Base-by-base conservation (phyloP, 129 eudicot species). In the Calendula officinalis region DNA sequence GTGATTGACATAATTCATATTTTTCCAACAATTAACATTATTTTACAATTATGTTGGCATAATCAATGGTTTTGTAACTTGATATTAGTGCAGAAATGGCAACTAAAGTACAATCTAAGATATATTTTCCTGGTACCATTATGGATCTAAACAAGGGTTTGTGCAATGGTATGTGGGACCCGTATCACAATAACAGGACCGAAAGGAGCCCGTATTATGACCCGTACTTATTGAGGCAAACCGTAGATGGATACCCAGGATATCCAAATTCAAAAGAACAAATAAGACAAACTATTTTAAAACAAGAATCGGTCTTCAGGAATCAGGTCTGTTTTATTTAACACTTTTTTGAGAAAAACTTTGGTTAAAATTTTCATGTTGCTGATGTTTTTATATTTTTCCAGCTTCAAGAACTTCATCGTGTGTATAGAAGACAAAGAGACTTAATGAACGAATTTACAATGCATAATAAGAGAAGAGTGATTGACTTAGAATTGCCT, bases 381-480 rank as follows among this genome's bases (percentile, higher is more conserved):
- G 12, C 53, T 69, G 57, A 57, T 57, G 35, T 37, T 46, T 9
- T 49, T 48, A 5, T 60, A 30, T 14, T 5, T 39, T 44, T 80
- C 54, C 82, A 89, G 96, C 83, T 85, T 62, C 83, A 76, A 80
- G 96, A 89, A 73, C 94, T 89, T 63, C 96, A 89, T 70, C 94
- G 94, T 3, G 73, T 89, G 49, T 85, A 89, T 59, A 77, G 69
- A 78, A 71, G 80, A 69, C 96, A 89, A 40, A 75, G 77, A 49
- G 90, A 85, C 56, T 70, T 89, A 69, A 85, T 89, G 96, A 73
- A 68, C 12, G 90, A 78, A 43, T 3, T 76, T 30, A 60, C 60
- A 64, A 15, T 53, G 45, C 42, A 63, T 56, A 56, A 35, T 48
- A 80, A 55, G 66, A 64, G 56, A 62, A 76, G 43, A 69, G 68